Evolutionary conservation across 345 rosid genomes (phyloP).

Genomic region (Odontarrhena argentea): DNA sequence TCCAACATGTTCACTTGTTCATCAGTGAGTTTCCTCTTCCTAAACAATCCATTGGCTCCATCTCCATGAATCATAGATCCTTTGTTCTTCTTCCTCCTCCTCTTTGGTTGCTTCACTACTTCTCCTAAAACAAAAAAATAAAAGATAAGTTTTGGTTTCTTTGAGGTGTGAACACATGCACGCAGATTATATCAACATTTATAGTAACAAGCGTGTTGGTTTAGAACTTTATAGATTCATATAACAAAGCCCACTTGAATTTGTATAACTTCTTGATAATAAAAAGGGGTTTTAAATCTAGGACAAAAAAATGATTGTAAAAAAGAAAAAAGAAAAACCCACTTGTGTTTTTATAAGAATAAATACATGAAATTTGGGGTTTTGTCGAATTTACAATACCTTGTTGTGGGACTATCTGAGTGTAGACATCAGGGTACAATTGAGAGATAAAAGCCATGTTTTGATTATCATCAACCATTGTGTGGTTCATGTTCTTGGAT

Average conservation of each 20-base stretch:
- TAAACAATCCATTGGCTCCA: conserved; percentile 32
- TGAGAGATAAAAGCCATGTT: conserved; percentile 61
- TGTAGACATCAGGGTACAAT: conserved; percentile 52
- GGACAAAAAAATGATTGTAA: not conserved
- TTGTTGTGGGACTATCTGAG: conserved; percentile 55
- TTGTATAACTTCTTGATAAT: conserved; percentile 8
- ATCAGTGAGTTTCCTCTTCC: conserved; percentile 71
- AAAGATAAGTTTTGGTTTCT: not conserved
- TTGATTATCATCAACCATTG: conserved; percentile 43
- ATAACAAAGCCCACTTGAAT: conserved; percentile 19
- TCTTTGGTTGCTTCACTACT: conserved; percentile 49
- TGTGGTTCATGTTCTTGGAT: conserved; percentile 35
- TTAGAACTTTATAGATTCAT: conserved; percentile 9
- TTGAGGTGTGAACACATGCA: conserved; percentile 31
- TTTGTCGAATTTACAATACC: conserved; percentile 47
- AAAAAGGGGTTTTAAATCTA: too few species aligned
- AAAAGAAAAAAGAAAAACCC: conserved; percentile 14
- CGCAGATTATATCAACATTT: conserved; percentile 9
- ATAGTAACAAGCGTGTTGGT: conserved; percentile 22
- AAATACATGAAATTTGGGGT: conserved; percentile 19
- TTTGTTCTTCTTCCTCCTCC: conserved; percentile 64
- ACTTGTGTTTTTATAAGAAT: conserved; percentile 9
- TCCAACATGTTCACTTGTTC: conserved; percentile 77
- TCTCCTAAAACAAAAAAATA: conserved; percentile 34
- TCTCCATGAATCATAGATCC: conserved; percentile 36